Conservation (phyloP, 73 alveolate genomes). For the Paraurostyla sp. region DNA sequence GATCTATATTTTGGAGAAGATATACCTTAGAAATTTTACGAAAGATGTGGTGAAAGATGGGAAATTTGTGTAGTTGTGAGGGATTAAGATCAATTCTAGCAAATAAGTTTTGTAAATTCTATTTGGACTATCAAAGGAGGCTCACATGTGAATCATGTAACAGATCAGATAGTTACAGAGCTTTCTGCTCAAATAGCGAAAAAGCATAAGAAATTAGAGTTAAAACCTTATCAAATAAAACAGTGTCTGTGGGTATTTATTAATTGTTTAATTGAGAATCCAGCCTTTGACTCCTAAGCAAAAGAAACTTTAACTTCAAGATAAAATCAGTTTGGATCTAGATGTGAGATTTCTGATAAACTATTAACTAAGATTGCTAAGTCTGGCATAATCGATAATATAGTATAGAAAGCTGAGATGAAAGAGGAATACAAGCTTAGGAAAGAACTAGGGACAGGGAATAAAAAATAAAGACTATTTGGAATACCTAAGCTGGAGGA, state of each 20-base stretch:
- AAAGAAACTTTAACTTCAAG: conserved; percentile 98
- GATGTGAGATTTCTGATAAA: conserved; percentile 94
- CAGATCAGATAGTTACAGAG: conserved; percentile 90
- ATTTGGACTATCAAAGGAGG: conserved; percentile 98
- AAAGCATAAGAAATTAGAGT: conserved; percentile 63
- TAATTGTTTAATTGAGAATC: conserved; percentile 97
- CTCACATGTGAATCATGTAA: conserved; percentile 96
- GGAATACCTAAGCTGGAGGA: conserved; percentile 99
- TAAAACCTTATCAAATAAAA: conserved; percentile 55
- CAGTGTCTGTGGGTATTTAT: conserved; percentile 92
- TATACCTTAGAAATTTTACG: conserved; percentile 55
- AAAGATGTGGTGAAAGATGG: conserved; percentile 75
- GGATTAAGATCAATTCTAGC: conserved; percentile 82
- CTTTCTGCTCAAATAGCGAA: conserved; percentile 51
- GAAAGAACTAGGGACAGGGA: conserved; percentile 84
- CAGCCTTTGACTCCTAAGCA: conserved; percentile 99
- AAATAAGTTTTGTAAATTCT: conserved; percentile 98
- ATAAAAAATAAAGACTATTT: conserved; percentile 86
- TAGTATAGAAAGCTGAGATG: conserved; percentile 89
- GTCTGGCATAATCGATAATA: conserved; percentile 88
- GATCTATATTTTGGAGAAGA: conserved; percentile 72
- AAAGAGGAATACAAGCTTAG: conserved; percentile 82
- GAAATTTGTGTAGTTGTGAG: conserved; percentile 75
- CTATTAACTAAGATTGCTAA: conserved; percentile 88
- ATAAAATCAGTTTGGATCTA: conserved; percentile 94